Percentiles rank a stretch among this genome's conserved stretches.
Conservation (phyloP, 2,329 filamentous ascomycete genomes). For the Hymenoscyphus occultus region DNA sequence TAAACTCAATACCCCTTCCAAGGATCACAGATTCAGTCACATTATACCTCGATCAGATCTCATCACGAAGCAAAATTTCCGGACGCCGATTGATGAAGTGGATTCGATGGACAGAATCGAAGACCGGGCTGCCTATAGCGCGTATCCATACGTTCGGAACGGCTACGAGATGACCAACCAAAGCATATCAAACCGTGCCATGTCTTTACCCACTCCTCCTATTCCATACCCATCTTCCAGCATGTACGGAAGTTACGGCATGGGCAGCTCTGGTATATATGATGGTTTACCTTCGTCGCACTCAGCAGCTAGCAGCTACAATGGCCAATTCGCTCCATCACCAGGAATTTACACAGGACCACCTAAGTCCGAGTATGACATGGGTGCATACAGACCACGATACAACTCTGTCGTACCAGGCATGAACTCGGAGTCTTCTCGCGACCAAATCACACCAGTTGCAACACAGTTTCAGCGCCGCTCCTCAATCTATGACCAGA, state of each 20-base stretch:
- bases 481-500: constrained; percentile 28
- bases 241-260: constrained; percentile 26
- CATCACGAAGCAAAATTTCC: constrained; percentile 62
- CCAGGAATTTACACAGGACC: constrained; percentile 27
- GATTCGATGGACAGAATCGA: constrained; percentile 40
- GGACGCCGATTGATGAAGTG: constrained; percentile 60
- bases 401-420: constrained; percentile 27
- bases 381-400: constrained; percentile 26
- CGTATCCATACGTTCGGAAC: constrained; percentile 26
- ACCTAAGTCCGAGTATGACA: constrained; percentile 30
- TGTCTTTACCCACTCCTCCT: constrained; percentile 32
- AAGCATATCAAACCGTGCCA: constrained; percentile 29
- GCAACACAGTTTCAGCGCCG: constrained; percentile 26
- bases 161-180: constrained; percentile 36
- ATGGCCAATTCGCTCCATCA: constrained; percentile 24
- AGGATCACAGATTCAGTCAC: constrained; percentile 48
- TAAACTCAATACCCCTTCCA: constrained; percentile 55
- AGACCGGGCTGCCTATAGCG: constrained; percentile 29
- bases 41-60: constrained; percentile 57
- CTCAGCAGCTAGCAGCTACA: constrained; percentile 18
- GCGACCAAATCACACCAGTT: constrained; percentile 25
- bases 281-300: constrained; percentile 22
- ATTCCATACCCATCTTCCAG: constrained; percentile 24
- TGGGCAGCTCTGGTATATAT: constrained; percentile 24
- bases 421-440: constrained; percentile 21